These are phyloP conservation scores for Echeveria elegans DNA, from an alignment of 164 flowering plant species.

Conservation along the genomic window DNA sequence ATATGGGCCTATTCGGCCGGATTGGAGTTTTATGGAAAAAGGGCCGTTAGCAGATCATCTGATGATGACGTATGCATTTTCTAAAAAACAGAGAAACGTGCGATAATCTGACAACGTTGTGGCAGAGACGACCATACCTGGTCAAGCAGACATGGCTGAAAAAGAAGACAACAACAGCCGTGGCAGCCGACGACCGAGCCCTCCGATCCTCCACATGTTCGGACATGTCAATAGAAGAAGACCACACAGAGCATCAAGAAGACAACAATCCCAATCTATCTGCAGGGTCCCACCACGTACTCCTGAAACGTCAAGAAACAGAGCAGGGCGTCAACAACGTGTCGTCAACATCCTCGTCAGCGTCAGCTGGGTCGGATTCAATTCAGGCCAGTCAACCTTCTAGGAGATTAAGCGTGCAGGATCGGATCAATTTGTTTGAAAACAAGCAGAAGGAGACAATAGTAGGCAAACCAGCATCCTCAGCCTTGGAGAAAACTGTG, in stretches of 20 bases:
- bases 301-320: background rate
- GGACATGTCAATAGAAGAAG: conserved; percentile 86
- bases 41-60: too few relatives aligned
- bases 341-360: background rate
- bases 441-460: conserved; percentile 76
- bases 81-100: conserved; percentile 69
- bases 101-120: conserved; percentile 46
- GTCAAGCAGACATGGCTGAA: conserved; percentile 32
- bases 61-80: background rate
- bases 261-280: conserved; percentile 22
- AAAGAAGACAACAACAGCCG: conserved; percentile 10
- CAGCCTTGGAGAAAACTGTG: conserved; percentile 44
- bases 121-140: conserved; percentile 64
- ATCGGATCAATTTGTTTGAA: conserved; percentile 82
- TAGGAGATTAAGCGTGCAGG: conserved; percentile 90
- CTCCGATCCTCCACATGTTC: conserved; percentile 61
- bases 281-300: conserved; percentile 17
- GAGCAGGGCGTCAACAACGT: background rate
- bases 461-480: conserved; percentile 42
- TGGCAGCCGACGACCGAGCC: conserved; percentile 36
- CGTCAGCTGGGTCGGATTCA: conserved; percentile 14
- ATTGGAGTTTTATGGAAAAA: background rate
- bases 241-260: conserved; percentile 20
- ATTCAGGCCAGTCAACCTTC: conserved; percentile 33
- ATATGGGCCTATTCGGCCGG: too few relatives aligned